Evolutionary conservation across 768 basidiomycete species (phyloP), one percentile per base, ranked within the genome.

Genomic region (Pulveroboletus ravenelii): DNA sequence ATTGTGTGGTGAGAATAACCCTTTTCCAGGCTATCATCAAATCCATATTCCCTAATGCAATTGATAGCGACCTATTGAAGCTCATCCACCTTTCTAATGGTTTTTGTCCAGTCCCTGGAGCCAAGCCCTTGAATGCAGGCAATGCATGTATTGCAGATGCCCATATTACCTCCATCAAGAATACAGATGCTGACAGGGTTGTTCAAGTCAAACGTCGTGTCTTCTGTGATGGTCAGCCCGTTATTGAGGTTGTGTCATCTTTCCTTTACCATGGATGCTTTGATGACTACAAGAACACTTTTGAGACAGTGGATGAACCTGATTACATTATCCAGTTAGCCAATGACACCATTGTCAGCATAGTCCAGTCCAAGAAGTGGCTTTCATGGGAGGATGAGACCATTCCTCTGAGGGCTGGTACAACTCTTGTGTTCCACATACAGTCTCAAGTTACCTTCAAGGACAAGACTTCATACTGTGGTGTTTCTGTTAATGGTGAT

Each of bases 211-310:
- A 87, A 61, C 93, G 93, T 6, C 74, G 81, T 60, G 88, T 96
- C 40, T 78, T 81, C 57, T 86, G 93, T 47, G 79, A 80, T 31
- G 83, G 79, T 41, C 77, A 84, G 62, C 87, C 84, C 3, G 86
- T 96, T 67, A 89, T 98, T 50, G 91, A 98, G 67, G 94, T 98
- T 50, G 77, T 85, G 14, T 98, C 96, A 0, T 78, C 94, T 9
- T 99, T 99, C 87, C 78, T 99, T 38, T 98, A 96, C 73, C 92
- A 96, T 55, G 95, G 96, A 43, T 84, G 82, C 43, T 99, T 98
- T 74, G 76, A 72, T 61, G 96, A 98, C 74, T 98, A 83, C 67
- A 81, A 89, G 66, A 93, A 97, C 73, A 98, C 96, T 0, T 99
- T 99, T 70, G 93, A 97, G 69, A 86, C 85, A 12, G 78, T 86